phyloP scores from a whole-genome alignment of 352 stramenopile species.

The Globisporangium perplexum region DNA sequence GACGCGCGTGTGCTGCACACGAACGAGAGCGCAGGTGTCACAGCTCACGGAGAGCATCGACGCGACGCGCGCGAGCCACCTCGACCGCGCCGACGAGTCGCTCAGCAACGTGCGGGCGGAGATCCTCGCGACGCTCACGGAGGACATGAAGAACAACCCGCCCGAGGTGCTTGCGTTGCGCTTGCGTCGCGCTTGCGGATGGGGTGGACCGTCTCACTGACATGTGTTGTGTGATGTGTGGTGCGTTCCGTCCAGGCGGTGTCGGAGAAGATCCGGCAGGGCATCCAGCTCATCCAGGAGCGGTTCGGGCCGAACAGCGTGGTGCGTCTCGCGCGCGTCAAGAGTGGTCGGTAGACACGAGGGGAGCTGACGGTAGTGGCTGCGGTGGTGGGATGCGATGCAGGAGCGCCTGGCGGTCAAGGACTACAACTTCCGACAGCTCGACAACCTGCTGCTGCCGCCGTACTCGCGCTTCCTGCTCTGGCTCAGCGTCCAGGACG shows the following conservation, averaged over 20 bases:
- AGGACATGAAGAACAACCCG: conserved; percentile 64
- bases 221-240: not conserved
- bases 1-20: not conserved
- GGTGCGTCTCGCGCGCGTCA: conserved; percentile 18
- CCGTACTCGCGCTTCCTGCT: conserved; percentile 88
- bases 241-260: conserved; percentile 17
- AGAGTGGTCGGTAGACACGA: no score
- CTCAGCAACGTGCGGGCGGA: conserved; percentile 73
- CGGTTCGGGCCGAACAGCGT: conserved; percentile 82
- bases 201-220: not conserved
- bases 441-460: conserved; percentile 79
- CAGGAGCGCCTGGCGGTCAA: conserved; percentile 81
- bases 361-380: not conserved
- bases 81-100: conserved; percentile 72
- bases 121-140: conserved; percentile 57
- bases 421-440: conserved; percentile 87
- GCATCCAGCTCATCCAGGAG: conserved; percentile 74
- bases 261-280: conserved; percentile 72
- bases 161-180: conserved; percentile 28
- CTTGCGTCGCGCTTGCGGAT: not conserved
- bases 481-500: conserved; percentile 86
- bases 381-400: no score
- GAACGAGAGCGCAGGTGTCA: conserved; percentile 62
- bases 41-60: conserved; percentile 87
- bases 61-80: conserved; percentile 60